These are phyloP conservation scores for Comarum palustre DNA, from an alignment of 306 rosid species.

Conservation along the genomic window DNA sequence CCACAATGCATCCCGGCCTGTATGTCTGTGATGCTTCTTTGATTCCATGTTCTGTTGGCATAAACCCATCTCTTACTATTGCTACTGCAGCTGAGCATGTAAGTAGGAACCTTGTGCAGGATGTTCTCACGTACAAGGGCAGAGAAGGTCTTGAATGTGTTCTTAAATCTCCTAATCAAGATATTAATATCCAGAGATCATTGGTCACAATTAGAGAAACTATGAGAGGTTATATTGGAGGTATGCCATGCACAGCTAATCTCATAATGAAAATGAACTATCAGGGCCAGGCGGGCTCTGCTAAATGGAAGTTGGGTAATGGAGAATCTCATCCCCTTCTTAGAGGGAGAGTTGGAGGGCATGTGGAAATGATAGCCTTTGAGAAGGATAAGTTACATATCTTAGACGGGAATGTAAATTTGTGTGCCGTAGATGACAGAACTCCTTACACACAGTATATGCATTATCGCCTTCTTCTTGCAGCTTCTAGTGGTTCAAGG, in stretches of 20 bases:
- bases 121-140: conserved; percentile 24
- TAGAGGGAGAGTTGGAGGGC: conserved; percentile 34
- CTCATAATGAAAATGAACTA: conserved; percentile 30
- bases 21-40: conserved; percentile 39
- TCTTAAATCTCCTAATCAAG: neutral
- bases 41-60: conserved; percentile 39
- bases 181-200: conserved; percentile 4
- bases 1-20: conserved; percentile 30
- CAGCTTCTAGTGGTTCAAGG: conserved; percentile 38
- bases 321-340: conserved; percentile 27
- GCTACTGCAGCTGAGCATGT: conserved; percentile 32
- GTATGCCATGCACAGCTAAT: conserved; percentile 28
- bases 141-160: neutral
- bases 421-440: conserved; percentile 28
- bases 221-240: conserved; percentile 34
- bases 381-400: conserved; percentile 31
- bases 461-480: conserved; percentile 35
- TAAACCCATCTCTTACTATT: conserved; percentile 35
- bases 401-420: conserved; percentile 26
- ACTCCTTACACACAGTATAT: conserved; percentile 41
- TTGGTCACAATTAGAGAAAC: conserved; percentile 23
- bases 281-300: neutral
- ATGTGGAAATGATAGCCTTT: conserved; percentile 28
- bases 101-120: conserved; percentile 31
- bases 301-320: conserved; percentile 12